These are phyloP conservation scores for Cinchona pubescens DNA, from an alignment of 257 asterid species.

Conservation along the genomic window DNA sequence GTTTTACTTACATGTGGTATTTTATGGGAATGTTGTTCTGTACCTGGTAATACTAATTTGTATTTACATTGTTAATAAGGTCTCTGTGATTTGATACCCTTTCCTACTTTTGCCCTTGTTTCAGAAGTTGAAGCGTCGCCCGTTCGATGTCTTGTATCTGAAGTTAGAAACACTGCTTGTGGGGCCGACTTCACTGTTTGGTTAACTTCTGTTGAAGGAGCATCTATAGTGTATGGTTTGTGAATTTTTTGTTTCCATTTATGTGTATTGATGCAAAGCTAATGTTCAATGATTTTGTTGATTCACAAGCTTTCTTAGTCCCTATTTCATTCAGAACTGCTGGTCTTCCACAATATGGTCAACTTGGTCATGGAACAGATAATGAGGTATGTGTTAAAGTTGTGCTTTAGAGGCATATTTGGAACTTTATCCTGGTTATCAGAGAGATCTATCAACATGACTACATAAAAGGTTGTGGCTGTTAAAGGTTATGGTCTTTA, in stretches of 20 bases:
- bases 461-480: neutral
- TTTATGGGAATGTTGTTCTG: neutral
- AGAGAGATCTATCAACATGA: neutral
- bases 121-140: slow-evolving; percentile 85
- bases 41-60: neutral
- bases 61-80: neutral
- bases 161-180: slow-evolving; percentile 57
- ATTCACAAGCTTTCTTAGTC: slow-evolving; percentile 13
- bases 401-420: neutral
- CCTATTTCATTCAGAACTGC: slow-evolving; percentile 58
- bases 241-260: slow-evolving; percentile 18
- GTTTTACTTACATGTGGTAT: neutral
- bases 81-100: neutral
- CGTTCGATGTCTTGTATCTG: slow-evolving; percentile 67
- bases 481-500: neutral
- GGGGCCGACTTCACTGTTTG: slow-evolving; percentile 96
- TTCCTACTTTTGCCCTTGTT: slow-evolving; percentile 18
- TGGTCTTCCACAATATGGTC: slow-evolving; percentile 98
- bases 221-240: slow-evolving; percentile 86
- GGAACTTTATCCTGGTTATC: neutral
- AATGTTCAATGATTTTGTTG: neutral
- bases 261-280: neutral
- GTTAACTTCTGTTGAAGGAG: slow-evolving; percentile 86
- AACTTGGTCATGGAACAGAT: slow-evolving; percentile 93
- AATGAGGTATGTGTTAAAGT: slow-evolving; percentile 61